These are phyloP conservation scores for Tricholoma hemisulphureum DNA, from an alignment of 768 basidiomycete species.

Conservation along the genomic window DNA sequence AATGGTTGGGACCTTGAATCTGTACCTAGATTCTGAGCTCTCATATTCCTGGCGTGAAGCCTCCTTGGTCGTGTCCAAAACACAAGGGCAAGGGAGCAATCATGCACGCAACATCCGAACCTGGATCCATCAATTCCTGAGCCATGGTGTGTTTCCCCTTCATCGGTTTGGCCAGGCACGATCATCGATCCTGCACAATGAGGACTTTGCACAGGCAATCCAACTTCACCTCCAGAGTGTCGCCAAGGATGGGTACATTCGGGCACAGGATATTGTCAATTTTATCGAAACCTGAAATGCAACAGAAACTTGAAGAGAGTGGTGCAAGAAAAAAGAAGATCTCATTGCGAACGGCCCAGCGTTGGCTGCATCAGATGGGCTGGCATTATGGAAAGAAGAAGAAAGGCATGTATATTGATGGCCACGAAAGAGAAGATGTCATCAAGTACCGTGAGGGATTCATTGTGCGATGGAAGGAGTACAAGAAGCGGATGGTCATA, in stretches of 20 bases:
- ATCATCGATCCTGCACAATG: neutral
- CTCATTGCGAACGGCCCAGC: constrained; percentile 27
- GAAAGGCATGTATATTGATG: too few species aligned
- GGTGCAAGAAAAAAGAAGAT: constrained; percentile 4
- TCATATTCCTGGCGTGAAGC: constrained; percentile 32
- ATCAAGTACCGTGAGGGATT: constrained; percentile 30
- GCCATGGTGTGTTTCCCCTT: too few species aligned
- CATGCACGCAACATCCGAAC: constrained; percentile 28
- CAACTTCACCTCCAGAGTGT: constrained; percentile 26
- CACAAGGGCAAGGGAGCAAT: constrained; percentile 22
- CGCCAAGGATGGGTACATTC: constrained; percentile 25
- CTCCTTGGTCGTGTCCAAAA: constrained; percentile 28
- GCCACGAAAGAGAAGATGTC: too few species aligned
- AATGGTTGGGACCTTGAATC: constrained; percentile 34
- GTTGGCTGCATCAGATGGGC: too few species aligned
- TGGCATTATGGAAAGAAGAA: constrained; percentile 26
- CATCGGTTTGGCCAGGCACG: too few species aligned
- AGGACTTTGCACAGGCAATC: constrained; percentile 10
- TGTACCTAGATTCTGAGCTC: constrained; percentile 32
- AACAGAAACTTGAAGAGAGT: constrained; percentile 12
- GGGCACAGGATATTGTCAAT: constrained; percentile 30
- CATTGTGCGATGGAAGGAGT: constrained; percentile 23
- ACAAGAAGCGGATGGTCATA: constrained; percentile 21
- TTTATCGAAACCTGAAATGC: constrained; percentile 23
- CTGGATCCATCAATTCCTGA: constrained; percentile 30